A percentile compares a stretch with the other conserved stretches of the same genome.
phyloP scores from a whole-genome alignment of 805 yeast genomes.

The Priceomyces haplophilus region DNA sequence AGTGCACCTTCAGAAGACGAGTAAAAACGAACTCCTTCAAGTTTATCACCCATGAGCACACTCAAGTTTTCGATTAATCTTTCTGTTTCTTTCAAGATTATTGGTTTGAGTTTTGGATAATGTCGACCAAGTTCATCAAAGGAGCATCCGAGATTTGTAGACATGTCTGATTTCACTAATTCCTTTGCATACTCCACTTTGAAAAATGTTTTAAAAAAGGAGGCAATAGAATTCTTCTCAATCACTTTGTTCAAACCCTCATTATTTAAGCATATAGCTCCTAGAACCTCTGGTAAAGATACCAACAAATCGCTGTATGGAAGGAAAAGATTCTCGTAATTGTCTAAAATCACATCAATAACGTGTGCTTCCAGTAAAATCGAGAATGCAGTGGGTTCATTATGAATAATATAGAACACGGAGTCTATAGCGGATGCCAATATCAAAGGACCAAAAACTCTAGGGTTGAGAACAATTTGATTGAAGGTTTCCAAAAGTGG shows the following conservation, averaged over 20 bases:
- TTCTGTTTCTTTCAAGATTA: constrained; percentile 49
- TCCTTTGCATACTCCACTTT: constrained; percentile 50
- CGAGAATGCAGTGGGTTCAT: constrained; percentile 85
- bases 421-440: constrained; percentile 60
- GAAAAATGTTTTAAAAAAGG: constrained; percentile 50
- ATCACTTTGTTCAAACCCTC: constrained; percentile 65
- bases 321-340: constrained; percentile 53
- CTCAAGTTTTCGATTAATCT: constrained; percentile 47
- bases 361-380: constrained; percentile 74
- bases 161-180: constrained; percentile 46
- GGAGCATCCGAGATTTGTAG: constrained; percentile 57
- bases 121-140: constrained; percentile 83
- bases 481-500: constrained; percentile 64
- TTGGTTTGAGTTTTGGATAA: constrained; percentile 67
- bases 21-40: constrained; percentile 45
- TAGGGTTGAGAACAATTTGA: constrained; percentile 53
- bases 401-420: constrained; percentile 70
- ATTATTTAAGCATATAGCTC: constrained; percentile 76
- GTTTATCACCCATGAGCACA: constrained; percentile 22
- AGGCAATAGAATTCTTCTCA: constrained; percentile 32
- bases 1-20: constrained; percentile 38
- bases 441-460: constrained; percentile 64
- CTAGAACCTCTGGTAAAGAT: constrained; percentile 69
- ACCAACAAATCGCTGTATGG: constrained; percentile 57
- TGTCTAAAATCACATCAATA: constrained; percentile 59